Evolutionary conservation across 2,329 filamentous ascomycete genomes (phyloP).

Genomic region (Orbilia quercus): DNA sequence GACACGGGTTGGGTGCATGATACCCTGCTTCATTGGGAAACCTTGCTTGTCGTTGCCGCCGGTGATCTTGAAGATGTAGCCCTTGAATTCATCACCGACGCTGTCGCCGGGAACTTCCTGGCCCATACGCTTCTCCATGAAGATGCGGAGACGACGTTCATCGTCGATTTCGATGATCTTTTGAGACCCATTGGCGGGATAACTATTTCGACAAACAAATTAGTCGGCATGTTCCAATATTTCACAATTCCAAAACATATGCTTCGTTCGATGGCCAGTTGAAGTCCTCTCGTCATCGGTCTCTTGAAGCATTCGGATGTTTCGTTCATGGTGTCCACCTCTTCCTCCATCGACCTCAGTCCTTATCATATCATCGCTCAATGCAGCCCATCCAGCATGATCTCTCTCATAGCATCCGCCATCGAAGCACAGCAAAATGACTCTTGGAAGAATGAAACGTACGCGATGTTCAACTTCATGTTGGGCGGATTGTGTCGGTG

Average conservation of each 20-base stretch:
- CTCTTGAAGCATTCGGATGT: constrained; percentile 4
- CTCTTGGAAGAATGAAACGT: constrained; percentile 18
- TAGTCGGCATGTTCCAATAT: constrained; percentile 1
- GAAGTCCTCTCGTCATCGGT: not conserved
- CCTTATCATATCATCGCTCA: not conserved
- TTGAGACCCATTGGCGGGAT: constrained; percentile 99
- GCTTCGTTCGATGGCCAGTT: constrained; percentile 22
- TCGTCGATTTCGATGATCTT: constrained; percentile 99
- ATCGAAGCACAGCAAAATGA: not conserved
- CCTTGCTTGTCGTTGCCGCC: constrained; percentile 99
- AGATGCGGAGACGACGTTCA: constrained; percentile 98
- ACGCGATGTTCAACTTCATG: constrained; percentile 56
- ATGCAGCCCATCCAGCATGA: not conserved
- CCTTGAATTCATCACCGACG: constrained; percentile 99
- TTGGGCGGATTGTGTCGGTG: constrained; percentile 43
- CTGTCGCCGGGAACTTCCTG: constrained; percentile 92
- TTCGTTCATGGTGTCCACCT: constrained; percentile 2
- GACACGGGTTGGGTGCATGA: constrained; percentile 98
- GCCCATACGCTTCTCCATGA: constrained; percentile 91
- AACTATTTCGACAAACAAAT: constrained; percentile 63
- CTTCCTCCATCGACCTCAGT: not conserved
- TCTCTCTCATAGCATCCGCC: constrained; percentile 18
- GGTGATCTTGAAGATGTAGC: constrained; percentile 99
- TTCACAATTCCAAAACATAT: constrained; percentile 1
- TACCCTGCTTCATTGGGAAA: constrained; percentile 99